Conservation (phyloP, 345 rosid species). For the Firmiana major region DNA sequence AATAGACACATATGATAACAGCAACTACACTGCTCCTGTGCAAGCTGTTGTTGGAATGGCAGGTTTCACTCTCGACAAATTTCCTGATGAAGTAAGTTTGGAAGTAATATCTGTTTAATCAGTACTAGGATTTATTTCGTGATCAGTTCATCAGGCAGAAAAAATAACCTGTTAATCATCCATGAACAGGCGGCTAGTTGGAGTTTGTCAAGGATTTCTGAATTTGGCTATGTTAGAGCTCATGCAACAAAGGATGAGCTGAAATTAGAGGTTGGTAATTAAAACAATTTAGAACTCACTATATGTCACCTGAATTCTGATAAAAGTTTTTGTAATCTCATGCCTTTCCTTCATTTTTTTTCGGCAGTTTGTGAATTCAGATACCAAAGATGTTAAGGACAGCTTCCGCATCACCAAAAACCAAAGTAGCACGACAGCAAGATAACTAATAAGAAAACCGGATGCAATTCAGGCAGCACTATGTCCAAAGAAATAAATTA, state of each 20-base stretch:
- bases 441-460: not conserved
- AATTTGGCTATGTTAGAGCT: conserved; percentile 49
- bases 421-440: not conserved
- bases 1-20: conserved; percentile 52
- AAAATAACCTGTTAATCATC: not conserved
- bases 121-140: too few relatives aligned
- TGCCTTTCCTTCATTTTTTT: not conserved
- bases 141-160: not conserved
- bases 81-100: conserved; percentile 33
- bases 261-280: conserved; percentile 42
- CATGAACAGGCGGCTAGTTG: conserved; percentile 32
- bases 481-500: not conserved
- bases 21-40: conserved; percentile 56
- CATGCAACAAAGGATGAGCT: conserved; percentile 43
- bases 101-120: not conserved
- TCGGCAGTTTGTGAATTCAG: conserved; percentile 53
- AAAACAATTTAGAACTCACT: too few relatives aligned
- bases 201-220: conserved; percentile 56
- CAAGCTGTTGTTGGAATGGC: conserved; percentile 74
- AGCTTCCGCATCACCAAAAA: conserved; percentile 44
- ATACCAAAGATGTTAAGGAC: conserved; percentile 37
- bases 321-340: not conserved
- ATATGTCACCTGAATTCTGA: not conserved
- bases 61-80: conserved; percentile 50
- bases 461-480: not conserved